phyloP scores from a whole-genome alignment of 1,284 basidiomycete species.

The Irpex sp. region DNA sequence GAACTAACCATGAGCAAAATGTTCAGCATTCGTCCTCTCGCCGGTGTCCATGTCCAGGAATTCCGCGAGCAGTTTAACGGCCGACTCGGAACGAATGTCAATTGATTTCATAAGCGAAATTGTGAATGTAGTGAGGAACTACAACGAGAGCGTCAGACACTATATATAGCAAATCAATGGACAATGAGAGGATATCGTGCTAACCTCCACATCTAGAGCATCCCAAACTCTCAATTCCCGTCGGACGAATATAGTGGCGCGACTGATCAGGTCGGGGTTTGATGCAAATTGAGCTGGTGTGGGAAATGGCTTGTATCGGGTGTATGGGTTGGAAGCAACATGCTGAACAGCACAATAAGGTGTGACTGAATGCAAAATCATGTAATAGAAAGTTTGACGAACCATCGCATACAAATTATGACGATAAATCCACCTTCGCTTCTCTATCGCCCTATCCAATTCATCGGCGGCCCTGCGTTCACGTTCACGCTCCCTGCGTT shows the following conservation, averaged over 20 bases:
- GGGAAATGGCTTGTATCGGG: slow-evolving; percentile 79
- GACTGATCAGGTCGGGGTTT: slow-evolving; percentile 66
- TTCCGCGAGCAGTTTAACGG: slow-evolving; percentile 77
- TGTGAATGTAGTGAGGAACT: slow-evolving; percentile 78
- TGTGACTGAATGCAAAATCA: not conserved
- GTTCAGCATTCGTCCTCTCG: slow-evolving; percentile 72
- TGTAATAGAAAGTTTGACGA: slow-evolving; percentile 19
- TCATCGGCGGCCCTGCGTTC: slow-evolving; percentile 50
- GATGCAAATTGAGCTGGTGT: slow-evolving; percentile 75
- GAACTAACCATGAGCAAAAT: slow-evolving; percentile 80
- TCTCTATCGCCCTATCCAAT: slow-evolving; percentile 60
- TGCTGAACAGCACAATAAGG: slow-evolving; percentile 48
- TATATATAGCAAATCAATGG: not conserved
- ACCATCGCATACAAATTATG: slow-evolving; percentile 81
- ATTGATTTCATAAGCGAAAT: slow-evolving; percentile 83
- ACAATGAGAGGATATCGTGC: slow-evolving; percentile 15
- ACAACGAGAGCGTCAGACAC: slow-evolving; percentile 2
- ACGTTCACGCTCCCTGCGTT: slow-evolving; percentile 42
- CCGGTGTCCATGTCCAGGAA: slow-evolving; percentile 75
- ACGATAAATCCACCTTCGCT: slow-evolving; percentile 65
- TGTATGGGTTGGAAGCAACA: slow-evolving; percentile 79
- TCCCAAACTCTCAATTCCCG: slow-evolving; percentile 84
- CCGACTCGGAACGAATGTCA: slow-evolving; percentile 84
- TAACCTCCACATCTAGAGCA: slow-evolving; percentile 77
- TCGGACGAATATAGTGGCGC: slow-evolving; percentile 77